These are phyloP conservation scores for Trichophyton mentagrophytes DNA, from an alignment of 2,329 filamentous ascomycete species.

Conservation along the genomic window DNA sequence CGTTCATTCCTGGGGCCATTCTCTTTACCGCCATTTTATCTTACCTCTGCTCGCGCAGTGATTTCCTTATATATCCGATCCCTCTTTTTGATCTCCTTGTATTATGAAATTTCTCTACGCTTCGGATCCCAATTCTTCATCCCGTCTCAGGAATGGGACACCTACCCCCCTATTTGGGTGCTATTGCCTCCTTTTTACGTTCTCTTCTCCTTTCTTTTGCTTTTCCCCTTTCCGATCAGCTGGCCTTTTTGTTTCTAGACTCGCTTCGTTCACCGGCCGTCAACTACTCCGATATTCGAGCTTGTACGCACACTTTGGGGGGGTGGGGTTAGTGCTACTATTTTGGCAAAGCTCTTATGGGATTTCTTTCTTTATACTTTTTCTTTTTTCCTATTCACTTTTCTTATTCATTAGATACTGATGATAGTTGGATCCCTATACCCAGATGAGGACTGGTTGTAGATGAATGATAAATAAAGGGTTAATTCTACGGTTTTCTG, in stretches of 20 bases:
- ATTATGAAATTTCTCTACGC: not conserved
- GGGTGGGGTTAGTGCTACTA: not conserved
- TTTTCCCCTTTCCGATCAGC: not conserved
- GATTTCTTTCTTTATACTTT: not conserved
- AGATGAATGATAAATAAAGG: not conserved
- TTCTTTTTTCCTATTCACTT: too few species aligned
- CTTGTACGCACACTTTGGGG: not conserved
- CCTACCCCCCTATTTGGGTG: not conserved
- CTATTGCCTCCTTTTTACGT: not conserved
- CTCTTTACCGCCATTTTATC: not conserved
- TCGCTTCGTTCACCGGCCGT: not conserved
- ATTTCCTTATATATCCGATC: not conserved
- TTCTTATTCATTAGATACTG: not conserved
- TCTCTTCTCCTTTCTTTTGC: not conserved
- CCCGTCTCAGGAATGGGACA: too few species aligned
- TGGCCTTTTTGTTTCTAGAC: not conserved
- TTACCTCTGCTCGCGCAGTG: not conserved
- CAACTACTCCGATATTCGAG: not conserved
- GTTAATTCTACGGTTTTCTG: not conserved
- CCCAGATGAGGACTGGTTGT: not conserved
- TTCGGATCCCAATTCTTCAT: not conserved
- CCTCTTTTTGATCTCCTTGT: not conserved
- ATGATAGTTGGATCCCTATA: not conserved
- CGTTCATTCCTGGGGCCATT: not conserved
- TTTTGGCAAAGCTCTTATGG: too few species aligned